Conservation (phyloP, 305 asterid species). For the Fraxinus albicans region DNA sequence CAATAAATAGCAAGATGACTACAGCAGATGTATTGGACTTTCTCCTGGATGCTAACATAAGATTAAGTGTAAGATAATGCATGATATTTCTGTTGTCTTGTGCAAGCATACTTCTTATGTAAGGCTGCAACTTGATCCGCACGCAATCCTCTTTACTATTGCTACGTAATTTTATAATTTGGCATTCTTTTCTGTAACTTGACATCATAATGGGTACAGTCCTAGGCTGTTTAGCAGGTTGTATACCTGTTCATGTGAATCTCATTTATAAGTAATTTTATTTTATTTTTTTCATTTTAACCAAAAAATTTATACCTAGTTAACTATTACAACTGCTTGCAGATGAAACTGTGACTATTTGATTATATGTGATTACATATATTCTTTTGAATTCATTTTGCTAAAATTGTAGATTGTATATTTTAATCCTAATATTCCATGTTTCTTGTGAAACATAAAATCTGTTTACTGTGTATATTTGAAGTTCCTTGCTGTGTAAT, state of each 20-base stretch:
- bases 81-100: slow-evolving; percentile 1
- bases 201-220: neutral
- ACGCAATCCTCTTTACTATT: neutral
- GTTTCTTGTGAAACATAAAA: neutral
- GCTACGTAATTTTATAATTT: neutral
- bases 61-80: slow-evolving; percentile 64
- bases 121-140: neutral
- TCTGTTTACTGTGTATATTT: neutral
- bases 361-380: neutral
- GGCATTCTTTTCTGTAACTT: neutral
- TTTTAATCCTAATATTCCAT: neutral
- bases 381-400: neutral
- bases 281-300: too few species aligned
- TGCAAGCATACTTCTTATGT: neutral
- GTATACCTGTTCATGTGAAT: neutral
- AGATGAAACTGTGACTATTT: too few species aligned
- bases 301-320: neutral
- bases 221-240: neutral
- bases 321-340: too few species aligned
- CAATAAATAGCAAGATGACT: slow-evolving; percentile 50
- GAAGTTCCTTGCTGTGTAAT: neutral
- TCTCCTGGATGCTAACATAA: slow-evolving; percentile 89
- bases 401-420: neutral
- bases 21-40: slow-evolving; percentile 77
- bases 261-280: too few species aligned